Base-by-base conservation (phyloP, 305 asterid species). In the Salvia sclarea region DNA sequence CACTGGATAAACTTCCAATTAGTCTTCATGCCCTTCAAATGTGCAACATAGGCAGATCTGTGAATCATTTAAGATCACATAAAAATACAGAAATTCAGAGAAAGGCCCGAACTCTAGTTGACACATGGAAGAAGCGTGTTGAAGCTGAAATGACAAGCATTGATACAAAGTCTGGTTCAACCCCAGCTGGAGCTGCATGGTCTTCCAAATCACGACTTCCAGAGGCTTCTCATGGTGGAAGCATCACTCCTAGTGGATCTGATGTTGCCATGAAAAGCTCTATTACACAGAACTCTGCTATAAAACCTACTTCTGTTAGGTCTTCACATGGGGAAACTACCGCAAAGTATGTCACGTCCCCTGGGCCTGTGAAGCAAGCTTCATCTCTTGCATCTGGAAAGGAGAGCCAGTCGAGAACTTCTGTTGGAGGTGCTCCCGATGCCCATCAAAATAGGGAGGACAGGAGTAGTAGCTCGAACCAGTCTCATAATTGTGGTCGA, bases 81-180 rank as follows among this genome's bases (percentile, higher is more conserved):
- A 88, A 87, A 70, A 89, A 85, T 55, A 59, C 70, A 1, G 96
- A 91, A 35, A 86, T 91, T 61, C 97, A 91, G 73, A 86, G 73
- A 44, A 88, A 88, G 74, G 95, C 95, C 6, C 82, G 93, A 56
- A 76, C 81, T 75, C 76, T 91, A 75, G 97, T 91, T 52, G 97
- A 91, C 69, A 88, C 88, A 2, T 91, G 97, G 97, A 91, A 91
- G 83, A 91, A 88, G 75, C 91, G 96, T 8, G 97, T 91, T 45
- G 93, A 88, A 76, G 96, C 95, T 20, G 97, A 91, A 81, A 88
- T 91, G 91, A 87, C 73, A 24, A 81, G 79, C 48, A 81, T 60
- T 65, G 96, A 88, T 48, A 72, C 84, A 18, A 81, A 84, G 62
- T 66, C 91, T 68, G 84, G 84, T 64, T 79, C 92, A 11, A 68